Percentiles rank a stretch among this genome's conserved stretches.
phyloP scores from a whole-genome alignment of 192 early-diverging fungal genomes.

The Coemansia sp. region DNA sequence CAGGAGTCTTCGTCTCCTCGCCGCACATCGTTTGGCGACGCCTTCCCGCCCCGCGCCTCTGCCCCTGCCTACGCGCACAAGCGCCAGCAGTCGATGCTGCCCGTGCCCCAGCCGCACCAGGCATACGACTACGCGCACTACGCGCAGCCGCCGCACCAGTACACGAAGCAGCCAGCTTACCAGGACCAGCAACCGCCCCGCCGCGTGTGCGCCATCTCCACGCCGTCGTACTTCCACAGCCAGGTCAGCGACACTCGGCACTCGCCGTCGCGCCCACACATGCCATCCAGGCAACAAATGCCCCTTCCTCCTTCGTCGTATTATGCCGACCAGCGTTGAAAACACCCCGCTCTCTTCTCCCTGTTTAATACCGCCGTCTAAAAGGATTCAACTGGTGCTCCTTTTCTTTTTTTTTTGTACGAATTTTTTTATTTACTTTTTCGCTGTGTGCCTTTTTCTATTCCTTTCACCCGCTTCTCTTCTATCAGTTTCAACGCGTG shows the following conservation, averaged over 20 bases:
- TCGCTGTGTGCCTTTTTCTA: background rate
- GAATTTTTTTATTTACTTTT: slow-evolving; percentile 8
- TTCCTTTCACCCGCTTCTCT: background rate
- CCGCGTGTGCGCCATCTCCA: slow-evolving; percentile 16
- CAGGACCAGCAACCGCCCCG: slow-evolving; percentile 12
- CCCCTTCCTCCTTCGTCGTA: slow-evolving; percentile 6
- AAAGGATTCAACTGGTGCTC: background rate
- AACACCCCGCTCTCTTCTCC: background rate
- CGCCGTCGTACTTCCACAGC: slow-evolving; percentile 25
- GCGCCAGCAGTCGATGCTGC: slow-evolving; percentile 7
- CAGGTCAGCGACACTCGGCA: slow-evolving; percentile 13
- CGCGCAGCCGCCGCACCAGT: background rate
- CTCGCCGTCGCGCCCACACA: slow-evolving; percentile 12
- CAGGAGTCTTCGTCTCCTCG: slow-evolving; percentile 12
- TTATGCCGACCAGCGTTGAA: background rate
- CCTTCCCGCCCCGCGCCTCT: background rate
- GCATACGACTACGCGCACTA: background rate
- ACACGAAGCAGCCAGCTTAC: slow-evolving; percentile 12
- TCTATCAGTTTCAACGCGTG: background rate
- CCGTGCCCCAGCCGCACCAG: slow-evolving; percentile 15
- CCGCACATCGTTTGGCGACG: slow-evolving; percentile 12
- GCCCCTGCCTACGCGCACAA: slow-evolving; percentile 1
- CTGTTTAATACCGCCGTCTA: background rate
- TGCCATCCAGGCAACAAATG: slow-evolving; percentile 9
- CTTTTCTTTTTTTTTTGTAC: slow-evolving; percentile 10